Conservation (phyloP, 306 rosid genomes). For the Trifolium repens region DNA sequence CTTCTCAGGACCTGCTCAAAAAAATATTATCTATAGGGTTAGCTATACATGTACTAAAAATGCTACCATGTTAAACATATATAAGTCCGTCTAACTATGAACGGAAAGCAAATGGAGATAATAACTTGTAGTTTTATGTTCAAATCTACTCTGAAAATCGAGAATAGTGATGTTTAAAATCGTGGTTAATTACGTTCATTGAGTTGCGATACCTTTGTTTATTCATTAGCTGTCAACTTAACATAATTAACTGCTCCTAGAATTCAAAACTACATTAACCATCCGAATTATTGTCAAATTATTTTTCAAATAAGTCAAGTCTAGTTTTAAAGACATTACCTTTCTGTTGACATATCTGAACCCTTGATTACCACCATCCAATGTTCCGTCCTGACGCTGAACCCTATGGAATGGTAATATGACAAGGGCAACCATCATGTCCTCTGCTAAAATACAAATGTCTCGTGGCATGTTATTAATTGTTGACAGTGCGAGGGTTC, state of each 20-base stretch:
- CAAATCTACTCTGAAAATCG: too few relatives aligned
- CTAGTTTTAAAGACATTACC: slow-evolving; percentile 51
- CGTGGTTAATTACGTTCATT: neutral
- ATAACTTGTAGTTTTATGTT: too few relatives aligned
- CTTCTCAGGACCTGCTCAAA: slow-evolving; percentile 64
- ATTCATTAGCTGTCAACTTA: neutral
- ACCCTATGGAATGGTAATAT: slow-evolving; percentile 85
- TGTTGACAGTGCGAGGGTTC: slow-evolving; percentile 66
- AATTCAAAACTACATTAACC: neutral
- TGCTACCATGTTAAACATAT: too few relatives aligned
- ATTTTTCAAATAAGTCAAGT: neutral
- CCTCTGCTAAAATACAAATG: slow-evolving; percentile 75
- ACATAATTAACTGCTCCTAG: neutral
- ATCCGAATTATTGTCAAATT: neutral
- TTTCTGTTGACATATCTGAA: slow-evolving; percentile 86
- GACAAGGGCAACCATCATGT: slow-evolving; percentile 69
- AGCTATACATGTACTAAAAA: too few relatives aligned
- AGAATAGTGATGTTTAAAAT: neutral
- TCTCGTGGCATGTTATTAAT: slow-evolving; percentile 68
- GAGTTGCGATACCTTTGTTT: neutral
- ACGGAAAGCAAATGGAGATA: too few relatives aligned
- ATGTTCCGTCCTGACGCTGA: slow-evolving; percentile 59
- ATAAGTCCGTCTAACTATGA: too few relatives aligned
- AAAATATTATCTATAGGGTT: neutral
- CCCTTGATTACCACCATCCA: slow-evolving; percentile 62